These are phyloP conservation scores for Fonsecaea erecta DNA, from an alignment of 2,329 filamentous ascomycete species.

Conservation along the genomic window DNA sequence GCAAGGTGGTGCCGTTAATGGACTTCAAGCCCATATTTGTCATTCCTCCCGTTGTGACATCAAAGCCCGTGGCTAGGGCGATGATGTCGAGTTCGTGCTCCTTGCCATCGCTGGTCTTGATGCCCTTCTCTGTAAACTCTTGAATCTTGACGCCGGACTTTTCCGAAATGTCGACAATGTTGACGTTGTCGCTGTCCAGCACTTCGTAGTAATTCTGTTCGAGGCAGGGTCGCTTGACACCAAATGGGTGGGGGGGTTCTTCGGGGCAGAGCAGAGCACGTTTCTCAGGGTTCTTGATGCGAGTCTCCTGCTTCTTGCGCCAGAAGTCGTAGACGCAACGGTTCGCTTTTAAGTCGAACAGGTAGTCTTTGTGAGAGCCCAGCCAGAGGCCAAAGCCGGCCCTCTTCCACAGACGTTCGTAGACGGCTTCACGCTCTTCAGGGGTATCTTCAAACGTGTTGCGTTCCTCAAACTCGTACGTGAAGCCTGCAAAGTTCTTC, in stretches of 20 bases:
- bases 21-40: conserved; percentile 48
- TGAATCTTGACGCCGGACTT: conserved; percentile 49
- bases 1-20: conserved; percentile 44
- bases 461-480: conserved; percentile 62
- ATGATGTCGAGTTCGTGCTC: conserved; percentile 49
- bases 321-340: conserved; percentile 61
- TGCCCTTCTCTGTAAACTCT: conserved; percentile 48
- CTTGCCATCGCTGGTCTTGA: conserved; percentile 48
- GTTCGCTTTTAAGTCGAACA: conserved; percentile 54
- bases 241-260: conserved; percentile 61
- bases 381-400: conserved; percentile 63
- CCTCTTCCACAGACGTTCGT: conserved; percentile 54
- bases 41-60: conserved; percentile 50
- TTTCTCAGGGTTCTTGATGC: conserved; percentile 57
- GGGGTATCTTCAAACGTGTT: conserved; percentile 43
- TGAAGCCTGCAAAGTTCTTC: conserved; percentile 57
- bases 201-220: conserved; percentile 59
- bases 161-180: conserved; percentile 51
- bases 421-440: conserved; percentile 49
- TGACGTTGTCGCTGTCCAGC: conserved; percentile 53
- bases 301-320: conserved; percentile 56
- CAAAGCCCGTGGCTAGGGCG: conserved; percentile 51
- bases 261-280: conserved; percentile 59
- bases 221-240: conserved; percentile 56
- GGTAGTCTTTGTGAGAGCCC: conserved; percentile 55